These are phyloP conservation scores for Schizopora paradoxa DNA, from an alignment of 1,284 basidiomycete genomes.

Conservation along the genomic window DNA sequence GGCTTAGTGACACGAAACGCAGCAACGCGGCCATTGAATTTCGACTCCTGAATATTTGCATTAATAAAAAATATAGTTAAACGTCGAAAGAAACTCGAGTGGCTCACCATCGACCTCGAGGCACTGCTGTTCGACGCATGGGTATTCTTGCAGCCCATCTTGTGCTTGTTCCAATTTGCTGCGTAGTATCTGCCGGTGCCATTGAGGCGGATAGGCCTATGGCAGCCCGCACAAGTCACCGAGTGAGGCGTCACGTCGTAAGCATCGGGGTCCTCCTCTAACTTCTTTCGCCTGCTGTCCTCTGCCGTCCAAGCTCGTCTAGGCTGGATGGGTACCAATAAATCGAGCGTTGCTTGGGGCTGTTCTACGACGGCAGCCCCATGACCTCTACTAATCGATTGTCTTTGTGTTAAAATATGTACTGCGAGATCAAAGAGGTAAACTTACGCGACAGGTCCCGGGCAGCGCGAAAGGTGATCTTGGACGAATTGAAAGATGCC, in stretches of 20 bases:
- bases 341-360: background rate
- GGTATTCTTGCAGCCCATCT: constrained; percentile 18
- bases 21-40: constrained; percentile 16
- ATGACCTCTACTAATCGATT: too few species aligned
- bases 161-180: constrained; percentile 18
- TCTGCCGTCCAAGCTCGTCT: constrained; percentile 17
- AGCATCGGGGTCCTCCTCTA: constrained; percentile 18
- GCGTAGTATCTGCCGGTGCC: constrained; percentile 17
- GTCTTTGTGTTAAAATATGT: too few species aligned
- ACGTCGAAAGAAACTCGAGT: background rate
- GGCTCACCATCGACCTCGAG: constrained; percentile 9
- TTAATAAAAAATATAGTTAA: background rate
- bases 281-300: constrained; percentile 13
- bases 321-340: constrained; percentile 11
- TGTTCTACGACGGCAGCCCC: background rate
- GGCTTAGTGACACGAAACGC: constrained; percentile 18
- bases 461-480: constrained; percentile 11
- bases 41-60: constrained; percentile 9
- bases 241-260: constrained; percentile 16
- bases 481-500: constrained; percentile 10
- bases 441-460: constrained; percentile 9
- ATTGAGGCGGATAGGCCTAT: constrained; percentile 17
- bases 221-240: constrained; percentile 16
- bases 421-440: too few species aligned
- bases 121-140: constrained; percentile 11